Conservation (phyloP, 164 flowering plant species). For the Berberis vulgaris region DNA sequence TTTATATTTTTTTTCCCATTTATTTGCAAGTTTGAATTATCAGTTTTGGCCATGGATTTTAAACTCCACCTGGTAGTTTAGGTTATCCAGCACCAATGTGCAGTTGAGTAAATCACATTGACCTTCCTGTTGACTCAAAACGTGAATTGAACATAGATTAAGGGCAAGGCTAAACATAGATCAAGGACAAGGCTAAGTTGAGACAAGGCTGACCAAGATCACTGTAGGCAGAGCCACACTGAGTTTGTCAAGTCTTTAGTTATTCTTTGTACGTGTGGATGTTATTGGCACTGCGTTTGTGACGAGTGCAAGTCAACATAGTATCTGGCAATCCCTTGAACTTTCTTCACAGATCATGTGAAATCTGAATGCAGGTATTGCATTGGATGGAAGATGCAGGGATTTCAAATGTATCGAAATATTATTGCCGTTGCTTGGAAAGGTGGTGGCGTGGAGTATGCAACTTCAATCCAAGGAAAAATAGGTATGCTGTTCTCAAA, state of each 20-base stretch:
- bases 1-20: too few species aligned
- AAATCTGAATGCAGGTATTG: slow-evolving; percentile 51
- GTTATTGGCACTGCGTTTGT: not conserved
- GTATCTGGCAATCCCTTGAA: not conserved
- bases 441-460: slow-evolving; percentile 39
- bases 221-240: not conserved
- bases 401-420: slow-evolving; percentile 46
- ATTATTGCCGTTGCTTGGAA: slow-evolving; percentile 48
- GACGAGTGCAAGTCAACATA: not conserved
- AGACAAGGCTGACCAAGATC: too few species aligned
- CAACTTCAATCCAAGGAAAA: slow-evolving; percentile 41
- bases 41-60: too few species aligned
- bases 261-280: too few species aligned
- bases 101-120: not conserved
- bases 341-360: not conserved
- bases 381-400: slow-evolving; percentile 87
- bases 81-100: not conserved
- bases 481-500: slow-evolving; percentile 35
- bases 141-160: too few species aligned
- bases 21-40: too few species aligned
- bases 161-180: not conserved
- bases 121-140: too few species aligned
- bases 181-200: not conserved
- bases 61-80: too few species aligned
- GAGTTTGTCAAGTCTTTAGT: not conserved